A percentile compares a stretch with the other conserved stretches of the same genome.
These are phyloP conservation scores for Thelonectria discophora DNA, from an alignment of 2,329 filamentous ascomycete genomes.

Conservation along the genomic window DNA sequence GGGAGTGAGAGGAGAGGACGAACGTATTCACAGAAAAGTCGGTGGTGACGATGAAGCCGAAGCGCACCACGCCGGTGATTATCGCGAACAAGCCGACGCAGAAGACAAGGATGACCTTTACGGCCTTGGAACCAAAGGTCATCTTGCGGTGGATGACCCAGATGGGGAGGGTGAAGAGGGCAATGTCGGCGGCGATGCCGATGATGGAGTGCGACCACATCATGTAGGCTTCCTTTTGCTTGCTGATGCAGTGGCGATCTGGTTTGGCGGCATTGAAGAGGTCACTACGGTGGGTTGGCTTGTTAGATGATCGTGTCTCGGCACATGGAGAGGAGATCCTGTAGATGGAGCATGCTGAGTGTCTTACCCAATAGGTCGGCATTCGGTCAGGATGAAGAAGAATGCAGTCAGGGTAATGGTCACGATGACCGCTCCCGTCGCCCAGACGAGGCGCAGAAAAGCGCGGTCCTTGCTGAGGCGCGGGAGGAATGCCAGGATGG, in stretches of 20 bases:
- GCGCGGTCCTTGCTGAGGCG: constrained; percentile 31
- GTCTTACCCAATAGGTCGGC: constrained; percentile 32
- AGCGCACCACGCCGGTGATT: constrained; percentile 48
- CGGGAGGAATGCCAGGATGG: constrained; percentile 35
- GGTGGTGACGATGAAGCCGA: constrained; percentile 45
- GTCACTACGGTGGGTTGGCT: constrained; percentile 22
- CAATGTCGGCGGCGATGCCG: constrained; percentile 47
- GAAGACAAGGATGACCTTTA: constrained; percentile 51
- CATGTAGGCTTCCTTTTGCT: constrained; percentile 38
- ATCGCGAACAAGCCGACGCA: constrained; percentile 50
- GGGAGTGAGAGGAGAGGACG: constrained; percentile 19
- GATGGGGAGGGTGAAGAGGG: constrained; percentile 47
- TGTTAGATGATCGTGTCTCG: no score
- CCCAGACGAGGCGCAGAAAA: constrained; percentile 32
- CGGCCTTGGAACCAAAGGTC: constrained; percentile 45
- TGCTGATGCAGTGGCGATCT: constrained; percentile 30
- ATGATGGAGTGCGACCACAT: constrained; percentile 46
- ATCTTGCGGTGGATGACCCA: constrained; percentile 50
- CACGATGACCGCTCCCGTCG: constrained; percentile 20
- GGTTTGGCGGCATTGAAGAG: constrained; percentile 26
- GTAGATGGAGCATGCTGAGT: no score
- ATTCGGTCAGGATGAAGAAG: constrained; percentile 37
- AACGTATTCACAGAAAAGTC: constrained; percentile 45
- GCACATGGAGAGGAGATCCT: no score
- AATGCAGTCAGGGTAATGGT: constrained; percentile 26